Base-by-base conservation (phyloP, 768 basidiomycete species). In the Cubamyces lactineus region DNA sequence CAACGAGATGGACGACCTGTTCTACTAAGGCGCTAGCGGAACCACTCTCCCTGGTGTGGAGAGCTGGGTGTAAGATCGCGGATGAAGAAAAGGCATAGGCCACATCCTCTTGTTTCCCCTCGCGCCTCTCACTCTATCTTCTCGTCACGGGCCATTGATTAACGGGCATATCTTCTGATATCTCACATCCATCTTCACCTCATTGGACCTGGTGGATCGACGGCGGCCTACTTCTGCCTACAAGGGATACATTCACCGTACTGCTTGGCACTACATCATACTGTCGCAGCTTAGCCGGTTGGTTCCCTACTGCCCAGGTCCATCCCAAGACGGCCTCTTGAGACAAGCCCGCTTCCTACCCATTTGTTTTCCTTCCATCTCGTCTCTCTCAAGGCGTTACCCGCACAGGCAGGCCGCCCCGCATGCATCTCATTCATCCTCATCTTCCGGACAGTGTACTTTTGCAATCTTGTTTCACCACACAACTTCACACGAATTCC, bases 1-100 rank as follows among this genome's bases (percentile, higher is more conserved):
- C 43, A 48, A 42, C 57, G 63, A 64, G 48, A 53, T 62, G 45
- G 67, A 68, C 53, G 67, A 68, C 57, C 57, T 68, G 16, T 68
- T 68, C 62, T 68, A 55, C 49, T 67, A 50, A 67, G 57, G 41
- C 47, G 34, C 23, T 45, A 26, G 1, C 19, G 24, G 42, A 30
- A 46, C 28, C 38, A 2, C 28, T 28, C 41, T 34, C 26, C 49
- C n/a, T 9, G 34, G 34, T n/a, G 46, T 50, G 15, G 52, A 50
- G 56, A 21, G 41, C 45, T n/a, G 40, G 47, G 17, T 53, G 48
- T 55, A n/a, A 23, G 43, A 42, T 60, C 16, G 41, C 45, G 52
- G 53, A 40, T 52, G 59, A 53, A 56, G 49, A 64, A 64, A 64
- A 64, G 63, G 43, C 59, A 46, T 15, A 56, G 48, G 58, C 63